Evolutionary conservation across 768 basidiomycete genomes (phyloP).

Genomic region (Mycena leptocephala): DNA sequence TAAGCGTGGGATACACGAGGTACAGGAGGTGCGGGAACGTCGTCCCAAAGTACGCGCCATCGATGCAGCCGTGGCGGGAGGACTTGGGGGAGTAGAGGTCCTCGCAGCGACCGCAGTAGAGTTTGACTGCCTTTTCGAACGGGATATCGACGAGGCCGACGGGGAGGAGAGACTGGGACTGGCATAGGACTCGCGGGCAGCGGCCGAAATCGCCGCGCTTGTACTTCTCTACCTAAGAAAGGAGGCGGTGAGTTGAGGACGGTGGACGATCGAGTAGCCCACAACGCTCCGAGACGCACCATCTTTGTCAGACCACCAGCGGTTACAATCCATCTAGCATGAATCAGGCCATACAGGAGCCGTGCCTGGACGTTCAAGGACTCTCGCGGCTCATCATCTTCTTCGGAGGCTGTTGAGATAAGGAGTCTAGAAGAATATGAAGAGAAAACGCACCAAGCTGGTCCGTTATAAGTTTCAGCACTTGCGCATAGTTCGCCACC

Average conservation of each 20-base stretch:
- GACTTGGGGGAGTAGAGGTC: constrained; percentile 99
- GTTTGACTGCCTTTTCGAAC: constrained; percentile 98
- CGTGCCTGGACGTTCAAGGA: constrained; percentile 95
- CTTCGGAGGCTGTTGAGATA: not conserved
- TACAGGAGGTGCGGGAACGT: constrained; percentile 98
- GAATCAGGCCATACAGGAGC: constrained; percentile 95
- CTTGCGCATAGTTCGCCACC: constrained; percentile 94
- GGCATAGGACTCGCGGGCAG: constrained; percentile 97
- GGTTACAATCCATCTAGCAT: constrained; percentile 97
- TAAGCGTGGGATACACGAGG: constrained; percentile 95
- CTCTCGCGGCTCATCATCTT: constrained; percentile 86
- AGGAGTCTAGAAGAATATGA: not conserved
- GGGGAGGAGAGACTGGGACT: constrained; percentile 94
- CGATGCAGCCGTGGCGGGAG: constrained; percentile 96
- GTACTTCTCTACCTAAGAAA: constrained; percentile 90
- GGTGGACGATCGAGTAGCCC: not conserved
- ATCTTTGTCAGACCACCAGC: constrained; percentile 95
- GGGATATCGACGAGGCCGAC: constrained; percentile 98
- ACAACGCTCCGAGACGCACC: constrained; percentile 65
- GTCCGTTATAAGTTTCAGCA: constrained; percentile 96
- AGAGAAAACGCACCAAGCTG: constrained; percentile 89
- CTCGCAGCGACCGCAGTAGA: constrained; percentile 98
- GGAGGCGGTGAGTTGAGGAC: not conserved
- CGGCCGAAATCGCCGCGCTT: constrained; percentile 98
- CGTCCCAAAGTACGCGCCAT: constrained; percentile 98